A percentile compares a stretch with the other conserved stretches of the same genome.
Conservation (phyloP, 768 basidiomycete genomes). For the Sarcodon sp. region DNA sequence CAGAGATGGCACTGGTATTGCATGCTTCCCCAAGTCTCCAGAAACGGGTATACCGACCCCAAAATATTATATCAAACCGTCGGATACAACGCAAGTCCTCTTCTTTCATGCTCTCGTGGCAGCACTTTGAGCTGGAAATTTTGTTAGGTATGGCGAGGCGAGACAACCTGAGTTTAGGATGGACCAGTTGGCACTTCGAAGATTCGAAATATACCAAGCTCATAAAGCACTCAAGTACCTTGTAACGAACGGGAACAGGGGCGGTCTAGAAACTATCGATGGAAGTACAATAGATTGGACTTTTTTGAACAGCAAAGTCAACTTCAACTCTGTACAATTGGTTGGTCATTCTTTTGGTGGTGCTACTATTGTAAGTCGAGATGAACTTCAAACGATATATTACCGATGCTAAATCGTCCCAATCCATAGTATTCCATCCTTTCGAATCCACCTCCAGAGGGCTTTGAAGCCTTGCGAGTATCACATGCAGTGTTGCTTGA, state of each 20-base stretch:
- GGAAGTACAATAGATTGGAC: neutral
- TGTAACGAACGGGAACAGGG: conserved; percentile 12
- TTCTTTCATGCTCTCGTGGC: neutral
- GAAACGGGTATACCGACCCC: conserved; percentile 16
- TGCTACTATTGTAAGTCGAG: conserved; percentile 31
- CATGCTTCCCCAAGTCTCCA: conserved; percentile 23
- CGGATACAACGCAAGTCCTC: conserved; percentile 54
- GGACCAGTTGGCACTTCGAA: conserved; percentile 61
- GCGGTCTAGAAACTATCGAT: neutral
- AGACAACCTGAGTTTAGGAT: conserved; percentile 32
- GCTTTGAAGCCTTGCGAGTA: conserved; percentile 34
- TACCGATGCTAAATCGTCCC: neutral
- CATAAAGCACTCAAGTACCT: conserved; percentile 45
- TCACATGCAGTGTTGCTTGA: conserved; percentile 54
- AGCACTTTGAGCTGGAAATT: conserved; percentile 43
- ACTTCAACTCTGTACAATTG: conserved; percentile 9
- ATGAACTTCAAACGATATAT: neutral
- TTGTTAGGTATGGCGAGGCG: conserved; percentile 10
- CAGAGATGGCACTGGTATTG: conserved; percentile 63
- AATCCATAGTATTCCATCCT: conserved; percentile 38
- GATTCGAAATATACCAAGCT: conserved; percentile 52
- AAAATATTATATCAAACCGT: conserved; percentile 49
- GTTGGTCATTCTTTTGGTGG: conserved; percentile 48
- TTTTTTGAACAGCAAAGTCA: neutral
- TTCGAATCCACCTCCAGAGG: conserved; percentile 30